Conservation (phyloP, 371 early-diverging fungal genomes). For the Mucor mucedo region DNA sequence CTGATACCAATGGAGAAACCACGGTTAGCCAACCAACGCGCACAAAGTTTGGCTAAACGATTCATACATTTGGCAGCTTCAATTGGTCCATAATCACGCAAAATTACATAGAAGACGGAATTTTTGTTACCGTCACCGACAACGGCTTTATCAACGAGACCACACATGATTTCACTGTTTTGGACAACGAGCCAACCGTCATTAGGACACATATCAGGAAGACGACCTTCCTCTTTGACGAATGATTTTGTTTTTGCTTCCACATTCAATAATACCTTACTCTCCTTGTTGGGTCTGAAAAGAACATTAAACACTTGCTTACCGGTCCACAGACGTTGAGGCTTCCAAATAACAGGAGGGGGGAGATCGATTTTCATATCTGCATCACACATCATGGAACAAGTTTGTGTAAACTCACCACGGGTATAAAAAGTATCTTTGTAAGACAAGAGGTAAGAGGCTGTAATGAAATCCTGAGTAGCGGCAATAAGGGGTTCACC, state of each 20-base stretch:
- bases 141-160: conserved; percentile 93
- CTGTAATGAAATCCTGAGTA: conserved; percentile 99
- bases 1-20: conserved; percentile 99
- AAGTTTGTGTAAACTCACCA: conserved; percentile 91
- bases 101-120: conserved; percentile 90
- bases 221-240: conserved; percentile 60
- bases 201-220: conserved; percentile 84
- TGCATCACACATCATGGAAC: conserved; percentile 86
- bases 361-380: conserved; percentile 86
- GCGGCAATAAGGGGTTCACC: conserved; percentile 99
- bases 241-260: conserved; percentile 88
- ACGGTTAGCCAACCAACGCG: conserved; percentile 91
- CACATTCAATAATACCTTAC: conserved; percentile 79
- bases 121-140: conserved; percentile 98
- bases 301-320: conserved; percentile 82
- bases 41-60: conserved; percentile 89
- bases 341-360: conserved; percentile 91
- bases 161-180: conserved; percentile 95
- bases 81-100: conserved; percentile 90
- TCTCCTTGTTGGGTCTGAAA: conserved; percentile 81
- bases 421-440: conserved; percentile 96
- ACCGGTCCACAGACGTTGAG: conserved; percentile 68
- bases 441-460: conserved; percentile 90
- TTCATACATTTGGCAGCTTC: conserved; percentile 95
- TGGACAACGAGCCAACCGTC: conserved; percentile 88